Evolutionary conservation across 1,284 basidiomycete genomes (phyloP).

Genomic region (Cutaneotrichosporon curvatum): DNA sequence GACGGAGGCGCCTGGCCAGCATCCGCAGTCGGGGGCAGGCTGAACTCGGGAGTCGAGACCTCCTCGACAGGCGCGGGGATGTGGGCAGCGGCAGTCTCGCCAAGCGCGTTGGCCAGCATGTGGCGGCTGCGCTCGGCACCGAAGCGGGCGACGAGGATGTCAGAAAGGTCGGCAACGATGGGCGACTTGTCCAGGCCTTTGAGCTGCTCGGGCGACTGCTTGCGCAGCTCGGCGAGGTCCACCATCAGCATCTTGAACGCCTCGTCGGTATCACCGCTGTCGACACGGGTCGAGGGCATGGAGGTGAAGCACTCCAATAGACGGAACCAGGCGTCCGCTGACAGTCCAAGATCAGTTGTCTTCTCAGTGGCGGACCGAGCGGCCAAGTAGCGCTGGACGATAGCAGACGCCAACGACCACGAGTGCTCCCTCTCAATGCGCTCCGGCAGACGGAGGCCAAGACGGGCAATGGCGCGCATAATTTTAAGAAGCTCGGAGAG

Average conservation of each 20-base stretch:
- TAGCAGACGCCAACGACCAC: conserved; percentile 4
- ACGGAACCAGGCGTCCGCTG: conserved; percentile 12
- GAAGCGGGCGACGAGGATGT: conserved; percentile 17
- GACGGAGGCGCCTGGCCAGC: conserved; percentile 4
- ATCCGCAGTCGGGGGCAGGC: conserved; percentile 7
- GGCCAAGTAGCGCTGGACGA: conserved; percentile 21
- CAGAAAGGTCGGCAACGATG: conserved; percentile 41
- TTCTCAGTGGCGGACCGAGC: conserved; percentile 1
- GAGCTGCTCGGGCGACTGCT: conserved; percentile 30
- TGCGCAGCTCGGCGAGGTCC: conserved; percentile 35
- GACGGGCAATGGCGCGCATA: conserved; percentile 12
- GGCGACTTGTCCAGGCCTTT: conserved; percentile 23
- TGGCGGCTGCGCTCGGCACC: conserved; percentile 37
- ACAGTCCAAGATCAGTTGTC: conserved; percentile 2
- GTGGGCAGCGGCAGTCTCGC: conserved; percentile 18
- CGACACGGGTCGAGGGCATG: conserved; percentile 4
- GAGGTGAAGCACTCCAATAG: conserved; percentile 10
- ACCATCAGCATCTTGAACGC: conserved; percentile 53
- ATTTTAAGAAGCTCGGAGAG: conserved; percentile 11
- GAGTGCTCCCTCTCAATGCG: conserved; percentile 1
- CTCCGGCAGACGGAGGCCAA: conserved; percentile 6
- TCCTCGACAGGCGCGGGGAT: conserved; percentile 10
- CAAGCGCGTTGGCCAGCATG: conserved; percentile 20
- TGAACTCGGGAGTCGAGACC: conserved; percentile 1
- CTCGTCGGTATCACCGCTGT: conserved; percentile 22